Evolutionary conservation across 345 rosid species (phyloP), one percentile per base, ranked within the genome.

Genomic region (Gynandropsis gynandra): DNA sequence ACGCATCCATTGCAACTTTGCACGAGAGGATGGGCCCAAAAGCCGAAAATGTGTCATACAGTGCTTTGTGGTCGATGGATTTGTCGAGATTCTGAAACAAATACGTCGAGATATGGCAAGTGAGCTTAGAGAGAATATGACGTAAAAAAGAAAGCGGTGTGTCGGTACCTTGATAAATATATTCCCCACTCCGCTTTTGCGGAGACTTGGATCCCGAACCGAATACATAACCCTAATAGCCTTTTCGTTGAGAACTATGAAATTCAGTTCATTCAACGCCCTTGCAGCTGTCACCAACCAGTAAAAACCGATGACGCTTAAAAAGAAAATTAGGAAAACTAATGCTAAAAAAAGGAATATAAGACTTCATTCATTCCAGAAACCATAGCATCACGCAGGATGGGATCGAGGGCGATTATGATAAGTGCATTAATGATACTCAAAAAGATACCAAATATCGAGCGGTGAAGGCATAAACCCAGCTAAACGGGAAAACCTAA

Each of bases 131-230:
- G 5, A 24, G 29, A 35, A 37, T 35, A 62, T 29, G 43, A 43
- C 1, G n/a, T n/a, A n/a, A n/a, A 27, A 58, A 8, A 52, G 8
- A 47, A n/a, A n/a, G n/a, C n/a, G 34, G 8, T 13, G 38, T 11
- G 7, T 3, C 1, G 13, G 27, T 80, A 83, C 92, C 84, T 92
- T 87, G 51, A 87, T 92, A 67, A 84, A 92, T 52, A 87, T 92
- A 44, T 92, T 92, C n/a, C 78, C 96, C 61, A 85, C 59, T 39
- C 98, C 96, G 72, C 93, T 87, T 66, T 75, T 92, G 40, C 93
- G 92, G 45, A 78, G 64, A 72, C 82, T 82, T 18, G 96, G 96
- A 60, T 92, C 95, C 40, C 96, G 85, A 57, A 80, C 96, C 17
- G 98, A 90, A 67, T 82, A 84, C 96, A 87, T 84, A 49, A 90